Conservation (phyloP, 306 rosid genomes). For the Cicer chorassanicum region DNA sequence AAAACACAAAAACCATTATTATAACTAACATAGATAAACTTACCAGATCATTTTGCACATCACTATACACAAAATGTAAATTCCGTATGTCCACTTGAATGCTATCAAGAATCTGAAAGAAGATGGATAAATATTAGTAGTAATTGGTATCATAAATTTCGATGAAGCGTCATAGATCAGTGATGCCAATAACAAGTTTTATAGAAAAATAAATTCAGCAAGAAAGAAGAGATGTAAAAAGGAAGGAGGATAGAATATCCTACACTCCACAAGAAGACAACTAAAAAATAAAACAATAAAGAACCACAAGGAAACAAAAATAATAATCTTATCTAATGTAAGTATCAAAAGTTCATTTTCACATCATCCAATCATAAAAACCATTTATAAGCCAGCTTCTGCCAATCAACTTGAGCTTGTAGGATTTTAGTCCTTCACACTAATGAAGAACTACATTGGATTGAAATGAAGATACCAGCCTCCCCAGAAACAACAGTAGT, state of each 20-base stretch:
- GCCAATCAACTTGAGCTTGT: slow-evolving; percentile 27
- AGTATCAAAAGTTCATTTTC: slow-evolving; percentile 15
- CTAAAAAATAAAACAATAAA: slow-evolving; percentile 18
- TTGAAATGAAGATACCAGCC: slow-evolving; percentile 26
- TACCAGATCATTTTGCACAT: slow-evolving; percentile 64
- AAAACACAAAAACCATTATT: too few relatives aligned
- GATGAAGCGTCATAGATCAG: neutral
- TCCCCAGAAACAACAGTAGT: slow-evolving; percentile 35
- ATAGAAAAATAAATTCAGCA: neutral
- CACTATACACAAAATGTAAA: slow-evolving; percentile 72
- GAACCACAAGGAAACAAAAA: slow-evolving; percentile 32
- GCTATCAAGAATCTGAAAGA: slow-evolving; percentile 78
- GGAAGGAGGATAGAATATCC: slow-evolving; percentile 4
- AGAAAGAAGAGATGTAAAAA: neutral
- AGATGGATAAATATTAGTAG: slow-evolving; percentile 32
- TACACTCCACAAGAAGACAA: slow-evolving; percentile 3
- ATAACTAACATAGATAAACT: slow-evolving; percentile 19
- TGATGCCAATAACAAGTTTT: neutral
- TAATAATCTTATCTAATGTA: slow-evolving; percentile 7
- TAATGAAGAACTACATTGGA: slow-evolving; percentile 6
- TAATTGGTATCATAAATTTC: slow-evolving; percentile 26
- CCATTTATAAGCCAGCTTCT: neutral
- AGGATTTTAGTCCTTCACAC: slow-evolving; percentile 25
- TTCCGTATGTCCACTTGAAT: slow-evolving; percentile 85
- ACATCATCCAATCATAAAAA: slow-evolving; percentile 12